phyloP scores from a whole-genome alignment of 192 early-diverging fungal species.

The Podila epigama region DNA sequence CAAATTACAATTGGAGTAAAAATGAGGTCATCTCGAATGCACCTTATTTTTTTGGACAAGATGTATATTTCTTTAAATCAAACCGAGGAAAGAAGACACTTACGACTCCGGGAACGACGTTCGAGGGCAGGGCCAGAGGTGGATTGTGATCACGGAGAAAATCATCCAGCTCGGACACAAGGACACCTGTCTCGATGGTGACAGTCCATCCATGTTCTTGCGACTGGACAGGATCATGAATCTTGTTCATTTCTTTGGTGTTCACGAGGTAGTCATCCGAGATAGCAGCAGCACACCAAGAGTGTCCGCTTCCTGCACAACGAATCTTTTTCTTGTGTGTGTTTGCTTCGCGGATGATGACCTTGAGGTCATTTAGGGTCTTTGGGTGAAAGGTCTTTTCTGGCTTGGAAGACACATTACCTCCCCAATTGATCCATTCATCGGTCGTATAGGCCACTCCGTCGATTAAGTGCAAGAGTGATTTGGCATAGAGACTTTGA shows the following conservation, averaged over 20 bases:
- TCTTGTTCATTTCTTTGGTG: constrained; percentile 31
- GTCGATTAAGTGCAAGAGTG: constrained; percentile 12
- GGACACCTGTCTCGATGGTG: constrained; percentile 45
- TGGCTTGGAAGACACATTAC: constrained; percentile 20
- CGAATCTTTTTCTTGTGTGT: constrained; percentile 39
- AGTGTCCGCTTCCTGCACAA: constrained; percentile 41
- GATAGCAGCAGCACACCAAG: constrained; percentile 4
- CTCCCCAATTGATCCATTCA: constrained; percentile 33
- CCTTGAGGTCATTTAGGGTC: constrained; percentile 32
- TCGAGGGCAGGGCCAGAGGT: constrained; percentile 35
- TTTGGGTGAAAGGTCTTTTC: constrained; percentile 40
- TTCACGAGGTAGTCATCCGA: constrained; percentile 45
- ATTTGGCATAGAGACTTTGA: background rate
- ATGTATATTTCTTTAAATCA: background rate
- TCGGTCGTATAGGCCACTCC: constrained; percentile 13
- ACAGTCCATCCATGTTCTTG: constrained; percentile 24
- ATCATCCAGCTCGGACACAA: constrained; percentile 27
- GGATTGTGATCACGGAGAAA: constrained; percentile 27
- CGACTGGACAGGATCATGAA: constrained; percentile 3
- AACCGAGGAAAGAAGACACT: no score
- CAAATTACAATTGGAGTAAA: background rate
- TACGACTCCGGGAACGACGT: constrained; percentile 12
- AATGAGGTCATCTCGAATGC: no score
- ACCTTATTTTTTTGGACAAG: no score
- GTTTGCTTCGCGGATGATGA: constrained; percentile 29